Evolutionary conservation across 2,329 filamentous ascomycete species (phyloP), one percentile per base, ranked within the genome.

Genomic region (Sporothrix schenckii): DNA sequence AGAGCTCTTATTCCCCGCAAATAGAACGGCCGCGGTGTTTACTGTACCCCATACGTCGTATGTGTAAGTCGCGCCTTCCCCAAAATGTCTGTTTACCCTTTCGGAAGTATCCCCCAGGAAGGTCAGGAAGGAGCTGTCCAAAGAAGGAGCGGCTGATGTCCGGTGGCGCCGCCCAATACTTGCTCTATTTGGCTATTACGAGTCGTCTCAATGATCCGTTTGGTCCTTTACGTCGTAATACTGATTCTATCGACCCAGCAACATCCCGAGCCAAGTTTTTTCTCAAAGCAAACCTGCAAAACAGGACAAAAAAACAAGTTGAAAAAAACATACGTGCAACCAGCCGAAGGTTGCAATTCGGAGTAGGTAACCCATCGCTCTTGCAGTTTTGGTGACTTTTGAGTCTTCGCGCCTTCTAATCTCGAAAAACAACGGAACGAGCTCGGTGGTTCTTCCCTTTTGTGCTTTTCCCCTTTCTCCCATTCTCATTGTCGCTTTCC

Each of bases 201-300:
- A 34, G 30, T 41, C 30, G 9, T 6, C 19, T 7, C 21, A 63
- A 47, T 63, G n/a, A 41, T 41, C 56, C 11, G 19, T 19, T 27
- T 39, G 34, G 56, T 60, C 56, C 56, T 19, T 52, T 21, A n/a
- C 49, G 16, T 52, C 49, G 58, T 27, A 47, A 63, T 63, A 63
- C 49, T 63, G 39, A 50, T 52, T 24, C 21, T 24, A 66, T 66
- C 47, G 63, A 66, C 63, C 47, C 63, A 66, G 63, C 47, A 66
- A 66, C 63, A 21, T 52, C 60, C 21, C 34, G 34, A 34, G 27
- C 34, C 34, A 34, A 34, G 34, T 34, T 34, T 34, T 34, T 5
- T 34, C 34, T 9, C 6, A 34, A 9, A 34, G 34, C 6, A 34
- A 34, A 34, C 6, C 34, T 6, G 34, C 6, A 34, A 9, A 3